Percentiles rank a stretch among this genome's conserved stretches.
These are phyloP conservation scores for Ceratocystis albifundus DNA, from an alignment of 2,329 filamentous ascomycete genomes.

Conservation along the genomic window DNA sequence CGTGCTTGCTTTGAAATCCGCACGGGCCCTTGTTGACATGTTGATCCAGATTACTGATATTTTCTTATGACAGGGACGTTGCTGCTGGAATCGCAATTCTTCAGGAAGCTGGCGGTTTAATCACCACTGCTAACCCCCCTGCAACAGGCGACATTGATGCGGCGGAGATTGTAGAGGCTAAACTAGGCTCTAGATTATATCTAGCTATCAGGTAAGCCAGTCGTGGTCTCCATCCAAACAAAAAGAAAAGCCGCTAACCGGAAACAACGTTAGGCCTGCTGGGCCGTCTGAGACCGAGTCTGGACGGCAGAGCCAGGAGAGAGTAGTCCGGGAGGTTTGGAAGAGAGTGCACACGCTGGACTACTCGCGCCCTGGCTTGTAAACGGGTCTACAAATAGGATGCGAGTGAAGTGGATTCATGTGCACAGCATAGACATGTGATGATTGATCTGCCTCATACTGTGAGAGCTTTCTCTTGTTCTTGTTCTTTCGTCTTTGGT, in stretches of 20 bases:
- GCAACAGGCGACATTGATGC: constrained; percentile 41
- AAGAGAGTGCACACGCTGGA: constrained; percentile 53
- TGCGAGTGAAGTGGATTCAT: background rate
- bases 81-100: constrained; percentile 64
- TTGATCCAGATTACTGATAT: constrained; percentile 7
- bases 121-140: constrained; percentile 64
- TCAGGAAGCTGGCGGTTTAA: constrained; percentile 59
- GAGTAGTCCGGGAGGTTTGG: constrained; percentile 63
- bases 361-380: constrained; percentile 40
- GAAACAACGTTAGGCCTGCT: constrained; percentile 42
- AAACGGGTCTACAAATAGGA: background rate
- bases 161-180: constrained; percentile 42
- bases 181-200: constrained; percentile 57
- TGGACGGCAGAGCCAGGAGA: constrained; percentile 54
- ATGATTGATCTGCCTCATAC: background rate
- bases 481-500: background rate
- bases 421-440: background rate
- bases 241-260: constrained; percentile 1
- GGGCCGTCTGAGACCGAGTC: constrained; percentile 50
- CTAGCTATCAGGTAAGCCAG: constrained; percentile 50
- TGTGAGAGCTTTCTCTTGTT: background rate
- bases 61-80: constrained; percentile 47
- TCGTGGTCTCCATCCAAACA: background rate
- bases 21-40: background rate
- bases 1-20: background rate